phyloP scores from a whole-genome alignment of 2,329 filamentous ascomycete species.

The Penicillium sp. region DNA sequence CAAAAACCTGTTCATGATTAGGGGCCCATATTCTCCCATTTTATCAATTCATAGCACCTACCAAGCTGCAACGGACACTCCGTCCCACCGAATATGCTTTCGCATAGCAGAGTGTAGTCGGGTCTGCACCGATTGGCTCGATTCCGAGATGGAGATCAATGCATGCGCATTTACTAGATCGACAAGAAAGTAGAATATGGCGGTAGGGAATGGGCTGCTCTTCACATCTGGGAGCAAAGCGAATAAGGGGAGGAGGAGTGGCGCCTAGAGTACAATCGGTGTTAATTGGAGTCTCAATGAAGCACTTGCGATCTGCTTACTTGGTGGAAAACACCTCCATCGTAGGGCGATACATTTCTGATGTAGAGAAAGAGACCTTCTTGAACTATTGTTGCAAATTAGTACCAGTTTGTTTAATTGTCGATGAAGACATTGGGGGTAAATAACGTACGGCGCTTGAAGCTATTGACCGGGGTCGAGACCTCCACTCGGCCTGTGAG shows the following conservation, averaged over 20 bases:
- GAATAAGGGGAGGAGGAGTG: slow-evolving; percentile 87
- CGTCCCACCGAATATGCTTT: slow-evolving; percentile 71
- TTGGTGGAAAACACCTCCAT: slow-evolving; percentile 80
- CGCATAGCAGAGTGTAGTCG: slow-evolving; percentile 76
- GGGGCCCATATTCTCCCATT: not conserved
- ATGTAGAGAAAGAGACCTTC: slow-evolving; percentile 96
- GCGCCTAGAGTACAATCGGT: slow-evolving; percentile 58
- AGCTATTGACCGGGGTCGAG: slow-evolving; percentile 95
- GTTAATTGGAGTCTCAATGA: slow-evolving; percentile 5
- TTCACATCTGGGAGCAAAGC: slow-evolving; percentile 75
- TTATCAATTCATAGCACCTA: slow-evolving; percentile 44
- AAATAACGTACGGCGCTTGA: slow-evolving; percentile 74
- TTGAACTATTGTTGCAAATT: slow-evolving; percentile 65
- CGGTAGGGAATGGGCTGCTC: slow-evolving; percentile 69
- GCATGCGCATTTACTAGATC: slow-evolving; percentile 82
- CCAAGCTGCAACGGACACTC: slow-evolving; percentile 75
- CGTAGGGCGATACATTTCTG: slow-evolving; percentile 94
- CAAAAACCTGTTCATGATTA: slow-evolving; percentile 63
- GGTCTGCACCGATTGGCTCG: slow-evolving; percentile 73
- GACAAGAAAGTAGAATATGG: slow-evolving; percentile 75
- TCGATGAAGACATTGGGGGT: not conserved
- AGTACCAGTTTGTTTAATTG: not conserved
- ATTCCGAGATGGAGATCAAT: slow-evolving; percentile 75
- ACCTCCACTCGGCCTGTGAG: slow-evolving; percentile 92
- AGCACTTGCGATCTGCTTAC: slow-evolving; percentile 32